Base-by-base conservation (phyloP, 2,329 filamentous ascomycete species). In the Claviceps africana region DNA sequence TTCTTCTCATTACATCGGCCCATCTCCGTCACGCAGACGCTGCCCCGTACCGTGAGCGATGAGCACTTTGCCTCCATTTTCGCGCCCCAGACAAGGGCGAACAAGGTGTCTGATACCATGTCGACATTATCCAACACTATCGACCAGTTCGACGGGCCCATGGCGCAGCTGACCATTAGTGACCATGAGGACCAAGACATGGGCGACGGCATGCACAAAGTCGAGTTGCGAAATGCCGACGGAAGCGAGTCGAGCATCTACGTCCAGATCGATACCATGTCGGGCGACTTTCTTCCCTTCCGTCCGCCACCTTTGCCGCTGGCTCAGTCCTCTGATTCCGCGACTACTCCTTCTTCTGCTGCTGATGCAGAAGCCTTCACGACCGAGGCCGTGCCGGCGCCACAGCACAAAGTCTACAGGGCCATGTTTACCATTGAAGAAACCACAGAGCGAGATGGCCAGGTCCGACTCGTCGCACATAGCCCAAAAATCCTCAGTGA, bases 1-100 rank as follows among this genome's bases (percentile, higher is more conserved):
- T 97, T 98, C 76, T 97, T 97, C 74, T 94, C 90, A 56, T 85
- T 95, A 58, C 88, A 98, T 70, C 83, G 93, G 56, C 93, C 93
- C 46, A 91, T 98, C 63, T 95, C 88, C 52, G 81, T 96, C 58
- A 89, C 84, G 48, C 83, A 84, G 60, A 83, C 85, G 59, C 83
- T 95, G 63, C 93, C 86, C 52, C 82, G 79, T 60, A 73, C 77
- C 21, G 78, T 89, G 46, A 82, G 79, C 50, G 75, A 85, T 56
- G 84, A 86, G 64, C 77, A 83, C 48, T 96, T 97, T 67, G 83
- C 87, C 56, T 77, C 85, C 62, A 90, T 98, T 63, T 97, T 97
- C 67, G 75, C 82, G 45, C 65, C 72, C 53, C 76, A 74, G 51
- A 67, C 69, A 22, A 74, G 74, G 59, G 62, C 67, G 55, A 71